Base-by-base conservation (phyloP, 2,329 filamentous ascomycete genomes). In the Hypocreales sp. region DNA sequence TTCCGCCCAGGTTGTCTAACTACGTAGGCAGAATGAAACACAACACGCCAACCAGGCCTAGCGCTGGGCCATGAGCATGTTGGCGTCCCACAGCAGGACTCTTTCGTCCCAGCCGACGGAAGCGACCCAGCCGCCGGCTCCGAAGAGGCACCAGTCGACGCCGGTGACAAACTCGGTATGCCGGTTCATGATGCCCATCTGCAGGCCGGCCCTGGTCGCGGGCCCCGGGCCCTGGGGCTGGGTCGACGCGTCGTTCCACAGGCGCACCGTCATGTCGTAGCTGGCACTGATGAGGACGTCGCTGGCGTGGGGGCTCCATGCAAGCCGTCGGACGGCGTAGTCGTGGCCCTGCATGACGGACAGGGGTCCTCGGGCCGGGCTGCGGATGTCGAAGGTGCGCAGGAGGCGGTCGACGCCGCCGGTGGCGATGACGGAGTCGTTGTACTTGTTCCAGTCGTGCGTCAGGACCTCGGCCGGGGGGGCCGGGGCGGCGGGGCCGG, bases 401-500 rank as follows among this genome's bases (percentile, higher is more conserved):
- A 98, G 76, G 12, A 78, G 58, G 29, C 80, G 70, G 51, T 98
- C 90, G 4, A 95, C 90, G 29, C 90, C 87, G 2, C 73, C 90
- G 0, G 83, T 83, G 0, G 90, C 90, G 29, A 98, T 60, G 15
- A 94, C 63, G 0, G 74, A 78, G 38, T 84, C 73, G 21, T 79
- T 71, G 56, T 98, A 98, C 55, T 98, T 98, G 59, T 98, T 98
- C 90, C 90, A 98, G 53, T 98, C 90, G 54, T 95, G 90, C 0
- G 86, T 93, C 18, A 98, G 67, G 20, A 82, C 72, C 59, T 98
- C 90, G 8, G 72, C 66, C 0, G 84, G 83, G n/a, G 72, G 60
- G 18, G 49, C 53, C 19, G 55, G 47, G 54, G 56, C 26, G 44
- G 50, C 32, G 38, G 46, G 16, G 36, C 40, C 28, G n/a, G n/a